Percentiles rank a stretch among this genome's conserved stretches.
Evolutionary conservation across 2,329 filamentous ascomycete species (phyloP).

Genomic region (Akanthomyces dipterigenus): DNA sequence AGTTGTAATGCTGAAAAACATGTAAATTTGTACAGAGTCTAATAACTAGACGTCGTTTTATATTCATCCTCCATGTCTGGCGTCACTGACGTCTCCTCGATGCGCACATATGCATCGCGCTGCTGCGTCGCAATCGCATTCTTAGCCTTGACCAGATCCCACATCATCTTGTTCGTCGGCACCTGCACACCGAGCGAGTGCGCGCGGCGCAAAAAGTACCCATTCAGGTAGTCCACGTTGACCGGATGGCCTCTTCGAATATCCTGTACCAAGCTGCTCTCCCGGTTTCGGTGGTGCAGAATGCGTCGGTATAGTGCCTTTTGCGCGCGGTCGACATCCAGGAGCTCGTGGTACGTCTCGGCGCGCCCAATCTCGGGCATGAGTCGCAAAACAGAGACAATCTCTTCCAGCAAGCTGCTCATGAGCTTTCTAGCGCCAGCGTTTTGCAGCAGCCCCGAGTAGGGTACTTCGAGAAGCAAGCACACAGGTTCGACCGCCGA

Average conservation of each 20-base stretch:
- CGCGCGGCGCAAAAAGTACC: slow-evolving; percentile 73
- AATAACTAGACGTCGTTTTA: slow-evolving; percentile 12
- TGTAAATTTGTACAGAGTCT: slow-evolving; percentile 10
- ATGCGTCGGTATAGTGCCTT: slow-evolving; percentile 42
- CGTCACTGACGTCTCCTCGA: slow-evolving; percentile 29
- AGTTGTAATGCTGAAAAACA: neutral
- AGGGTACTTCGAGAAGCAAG: slow-evolving; percentile 68
- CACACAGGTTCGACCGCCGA: slow-evolving; percentile 76
- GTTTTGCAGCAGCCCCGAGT: slow-evolving; percentile 65
- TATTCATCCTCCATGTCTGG: slow-evolving; percentile 20
- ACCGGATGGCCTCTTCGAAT: slow-evolving; percentile 56
- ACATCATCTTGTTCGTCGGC: slow-evolving; percentile 65
- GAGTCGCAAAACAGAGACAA: slow-evolving; percentile 60
- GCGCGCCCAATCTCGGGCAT: slow-evolving; percentile 67
- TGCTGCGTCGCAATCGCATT: slow-evolving; percentile 29
- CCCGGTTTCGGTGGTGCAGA: slow-evolving; percentile 38
- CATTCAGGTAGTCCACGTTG: slow-evolving; percentile 81
- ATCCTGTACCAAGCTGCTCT: slow-evolving; percentile 61
- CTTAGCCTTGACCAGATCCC: slow-evolving; percentile 68
- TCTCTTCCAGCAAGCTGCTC: slow-evolving; percentile 66
- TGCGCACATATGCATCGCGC: slow-evolving; percentile 25
- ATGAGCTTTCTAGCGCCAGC: slow-evolving; percentile 58
- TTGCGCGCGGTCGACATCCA: slow-evolving; percentile 56
- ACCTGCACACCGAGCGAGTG: slow-evolving; percentile 65
- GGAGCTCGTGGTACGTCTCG: slow-evolving; percentile 47